A percentile compares a stretch with the other conserved stretches of the same genome.
These are phyloP conservation scores for Aeschynomene evenia DNA, from an alignment of 306 rosid genomes.

Conservation along the genomic window DNA sequence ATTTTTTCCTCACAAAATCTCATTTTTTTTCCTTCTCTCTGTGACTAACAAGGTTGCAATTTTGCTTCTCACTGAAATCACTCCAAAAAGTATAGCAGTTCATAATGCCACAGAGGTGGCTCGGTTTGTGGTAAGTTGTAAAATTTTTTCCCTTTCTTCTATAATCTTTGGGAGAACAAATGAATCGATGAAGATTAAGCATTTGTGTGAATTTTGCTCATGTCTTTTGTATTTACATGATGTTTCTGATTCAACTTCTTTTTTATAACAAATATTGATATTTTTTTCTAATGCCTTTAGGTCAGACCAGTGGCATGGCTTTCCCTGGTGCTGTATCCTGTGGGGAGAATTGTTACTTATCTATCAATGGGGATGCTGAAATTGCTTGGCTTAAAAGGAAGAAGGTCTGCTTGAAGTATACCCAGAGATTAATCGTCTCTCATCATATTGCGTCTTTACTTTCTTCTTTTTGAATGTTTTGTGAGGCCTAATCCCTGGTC, in stretches of 20 bases:
- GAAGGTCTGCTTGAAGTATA: conserved; percentile 58
- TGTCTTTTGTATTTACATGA: conserved; percentile 10
- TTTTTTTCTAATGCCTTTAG: conserved; percentile 62
- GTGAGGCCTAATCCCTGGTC: conserved; percentile 15
- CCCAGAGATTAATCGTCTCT: conserved; percentile 23
- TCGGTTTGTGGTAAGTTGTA: conserved; percentile 88
- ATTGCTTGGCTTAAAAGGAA: conserved; percentile 93
- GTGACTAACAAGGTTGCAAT: conserved; percentile 73
- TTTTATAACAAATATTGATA: conserved; percentile 28
- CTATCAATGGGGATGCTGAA: conserved; percentile 97
- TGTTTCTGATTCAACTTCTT: conserved; percentile 23
- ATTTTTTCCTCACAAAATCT: conserved; percentile 3
- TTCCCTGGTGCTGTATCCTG: conserved; percentile 87
- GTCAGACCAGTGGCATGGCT: conserved; percentile 99
- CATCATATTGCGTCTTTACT: conserved; percentile 9
- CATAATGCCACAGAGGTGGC: conserved; percentile 97
- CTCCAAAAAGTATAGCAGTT: conserved; percentile 97
- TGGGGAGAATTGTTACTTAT: conserved; percentile 87
- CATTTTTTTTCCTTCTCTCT: conserved; percentile 18
- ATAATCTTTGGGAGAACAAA: conserved; percentile 2
- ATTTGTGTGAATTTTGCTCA: conserved; percentile 21
- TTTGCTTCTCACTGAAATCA: conserved; percentile 98
- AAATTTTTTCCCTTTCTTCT: conserved; percentile 1
- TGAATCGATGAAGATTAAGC: not conserved
- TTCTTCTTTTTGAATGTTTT: conserved; percentile 17